Evolutionary conservation across 768 basidiomycete species (phyloP), one percentile per base, ranked within the genome.

Genomic region (Xanthoconium purpureum): DNA sequence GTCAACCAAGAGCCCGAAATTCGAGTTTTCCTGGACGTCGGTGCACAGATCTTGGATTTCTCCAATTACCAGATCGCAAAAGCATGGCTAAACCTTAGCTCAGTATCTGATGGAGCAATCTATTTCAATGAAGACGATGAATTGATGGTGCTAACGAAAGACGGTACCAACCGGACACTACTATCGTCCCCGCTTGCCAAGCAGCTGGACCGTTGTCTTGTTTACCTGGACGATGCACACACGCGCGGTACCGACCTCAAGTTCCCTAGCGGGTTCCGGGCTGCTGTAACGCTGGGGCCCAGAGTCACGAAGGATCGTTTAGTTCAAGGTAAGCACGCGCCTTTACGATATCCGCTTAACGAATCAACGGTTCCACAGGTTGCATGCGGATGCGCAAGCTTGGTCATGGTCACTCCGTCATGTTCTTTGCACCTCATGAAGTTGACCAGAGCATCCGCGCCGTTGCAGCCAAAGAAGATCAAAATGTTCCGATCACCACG

Each of bases 181-280:
- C 46, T 66, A 11, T 69, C 72, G 6, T 78, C 81, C 63, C 79
- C 8, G 61, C 71, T 59, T 75, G 14, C 63, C 62, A 28, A 74
- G 75, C 39, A 48, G 78, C 77, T n/a, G 55, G 80, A 54, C 9
- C 63, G 73, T 52, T 79, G 78, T 33, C 53, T 78, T 5, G 68
- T 81, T 3, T 82, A 82, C 55, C 74, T 82, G 2, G 80, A 82
- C 47, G 80, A 82, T 55, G 77, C 78, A 0, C 80, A 81, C 57
- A 62, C 60, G 12, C 30, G 60, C 14, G 80, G 80, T 13, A 81
- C 80, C 0, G 81, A 82, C 58, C 63, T 82, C 14, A 81, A 77
- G 38, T 66, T 82, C 38, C 81, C 80, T 0, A 44, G 15, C 2
- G 52, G 68, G 11, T 73, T 65, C 28, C 70, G 77, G 7, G 79